Conservation (phyloP, 352 stramenopile species). For the Pythium phragmitis region DNA sequence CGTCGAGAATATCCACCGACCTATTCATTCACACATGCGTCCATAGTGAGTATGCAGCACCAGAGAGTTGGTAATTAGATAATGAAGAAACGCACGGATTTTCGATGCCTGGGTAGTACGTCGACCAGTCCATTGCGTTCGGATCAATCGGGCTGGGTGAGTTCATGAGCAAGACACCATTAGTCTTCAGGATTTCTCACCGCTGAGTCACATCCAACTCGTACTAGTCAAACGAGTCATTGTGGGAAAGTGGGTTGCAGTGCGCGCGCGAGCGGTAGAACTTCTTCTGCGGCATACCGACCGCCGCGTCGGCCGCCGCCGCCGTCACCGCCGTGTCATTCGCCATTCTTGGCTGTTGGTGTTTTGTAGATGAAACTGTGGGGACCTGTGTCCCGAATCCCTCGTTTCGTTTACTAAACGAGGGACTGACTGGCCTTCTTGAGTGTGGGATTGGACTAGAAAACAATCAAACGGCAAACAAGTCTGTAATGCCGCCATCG, state of each 20-base stretch:
- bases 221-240: conserved; percentile 95
- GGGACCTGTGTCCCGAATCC: conserved; percentile 24
- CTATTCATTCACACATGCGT: conserved; percentile 26
- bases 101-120: conserved; percentile 89
- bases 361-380: conserved; percentile 11
- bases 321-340: conserved; percentile 25
- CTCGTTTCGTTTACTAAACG: conserved; percentile 18
- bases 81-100: conserved; percentile 48
- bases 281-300: conserved; percentile 92
- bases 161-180: not conserved
- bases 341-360: conserved; percentile 27
- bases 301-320: conserved; percentile 25
- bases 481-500: conserved; percentile 23
- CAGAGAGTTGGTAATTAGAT: not conserved
- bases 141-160: conserved; percentile 75
- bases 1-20: conserved; percentile 93
- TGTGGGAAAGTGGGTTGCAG: conserved; percentile 97
- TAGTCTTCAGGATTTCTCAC: too few species aligned
- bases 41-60: too few species aligned
- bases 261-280: conserved; percentile 96
- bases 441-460: not conserved
- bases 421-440: conserved; percentile 8
- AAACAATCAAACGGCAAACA: conserved; percentile 1
- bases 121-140: conserved; percentile 91
- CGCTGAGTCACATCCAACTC: too few species aligned